phyloP scores from a whole-genome alignment of 768 basidiomycete species.

The Macrolepiota fuliginosa region DNA sequence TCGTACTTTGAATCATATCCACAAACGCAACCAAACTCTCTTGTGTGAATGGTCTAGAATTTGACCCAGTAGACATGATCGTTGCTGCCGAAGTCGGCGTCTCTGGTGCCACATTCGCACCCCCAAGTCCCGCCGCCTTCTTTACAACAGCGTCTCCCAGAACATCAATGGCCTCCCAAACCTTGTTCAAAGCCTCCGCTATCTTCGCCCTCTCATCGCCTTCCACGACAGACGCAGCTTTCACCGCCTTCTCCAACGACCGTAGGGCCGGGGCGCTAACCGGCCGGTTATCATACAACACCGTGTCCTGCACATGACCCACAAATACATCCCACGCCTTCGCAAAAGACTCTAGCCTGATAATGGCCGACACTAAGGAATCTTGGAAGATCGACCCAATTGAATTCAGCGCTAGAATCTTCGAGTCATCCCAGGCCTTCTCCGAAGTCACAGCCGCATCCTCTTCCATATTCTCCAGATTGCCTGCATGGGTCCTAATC shows the following conservation, averaged over 20 bases:
- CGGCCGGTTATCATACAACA: slow-evolving; percentile 61
- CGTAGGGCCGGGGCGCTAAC: slow-evolving; percentile 85
- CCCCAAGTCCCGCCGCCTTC: slow-evolving; percentile 20
- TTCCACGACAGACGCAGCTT: slow-evolving; percentile 45
- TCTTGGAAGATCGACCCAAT: slow-evolving; percentile 81
- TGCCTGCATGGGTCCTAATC: slow-evolving; percentile 40
- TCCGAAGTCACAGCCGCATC: slow-evolving; percentile 14
- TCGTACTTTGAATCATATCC: slow-evolving; percentile 62
- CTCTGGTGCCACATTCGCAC: slow-evolving; percentile 22
- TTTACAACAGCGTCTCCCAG: slow-evolving; percentile 47
- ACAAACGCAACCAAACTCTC: slow-evolving; percentile 84
- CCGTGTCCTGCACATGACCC: slow-evolving; percentile 63
- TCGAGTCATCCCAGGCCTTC: slow-evolving; percentile 86
- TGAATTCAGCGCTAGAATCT: slow-evolving; percentile 80
- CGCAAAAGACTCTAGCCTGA: slow-evolving; percentile 66
- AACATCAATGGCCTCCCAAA: slow-evolving; percentile 68
- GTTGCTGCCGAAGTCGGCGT: slow-evolving; percentile 1
- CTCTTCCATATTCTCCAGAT: slow-evolving; percentile 11
- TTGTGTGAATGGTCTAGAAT: slow-evolving; percentile 62
- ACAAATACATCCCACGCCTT: slow-evolving; percentile 78
- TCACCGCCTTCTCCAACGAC: slow-evolving; percentile 77
- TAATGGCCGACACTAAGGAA: slow-evolving; percentile 73
- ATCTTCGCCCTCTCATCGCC: slow-evolving; percentile 43
- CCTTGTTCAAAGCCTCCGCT: slow-evolving; percentile 49
- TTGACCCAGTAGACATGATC: slow-evolving; percentile 12